These are phyloP conservation scores for Globisporangium cederbergense DNA, from an alignment of 352 stramenopile genomes.

Conservation along the genomic window DNA sequence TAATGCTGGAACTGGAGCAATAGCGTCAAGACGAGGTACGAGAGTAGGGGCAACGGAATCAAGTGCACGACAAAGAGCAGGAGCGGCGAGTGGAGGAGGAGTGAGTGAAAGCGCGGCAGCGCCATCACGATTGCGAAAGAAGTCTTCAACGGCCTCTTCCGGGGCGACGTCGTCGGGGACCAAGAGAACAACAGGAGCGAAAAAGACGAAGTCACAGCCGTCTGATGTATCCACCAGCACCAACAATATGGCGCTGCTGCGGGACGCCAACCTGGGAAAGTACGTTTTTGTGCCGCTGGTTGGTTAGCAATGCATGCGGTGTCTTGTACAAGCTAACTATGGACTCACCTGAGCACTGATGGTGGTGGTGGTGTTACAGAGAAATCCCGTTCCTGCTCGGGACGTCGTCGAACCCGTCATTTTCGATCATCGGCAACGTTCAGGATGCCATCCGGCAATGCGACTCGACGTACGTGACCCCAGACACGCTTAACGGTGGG, in stretches of 20 bases:
- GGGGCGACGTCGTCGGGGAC: not conserved
- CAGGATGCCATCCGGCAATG: constrained; percentile 71
- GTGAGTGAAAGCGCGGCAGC: not conserved
- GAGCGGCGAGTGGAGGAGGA: not conserved
- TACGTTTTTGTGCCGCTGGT: constrained; percentile 24
- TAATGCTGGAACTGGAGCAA: not conserved
- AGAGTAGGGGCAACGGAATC: not conserved
- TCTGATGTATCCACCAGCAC: not conserved
- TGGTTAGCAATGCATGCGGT: not conserved
- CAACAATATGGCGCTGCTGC: constrained; percentile 61
- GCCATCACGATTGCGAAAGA: constrained; percentile 9
- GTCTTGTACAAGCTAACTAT: not conserved
- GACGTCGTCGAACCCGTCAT: constrained; percentile 50
- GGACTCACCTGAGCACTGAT: not conserved
- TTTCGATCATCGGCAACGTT: constrained; percentile 69
- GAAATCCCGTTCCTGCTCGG: constrained; percentile 69
- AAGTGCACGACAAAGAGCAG: not conserved
- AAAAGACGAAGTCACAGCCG: constrained; percentile 1
- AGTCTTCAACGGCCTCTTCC: not conserved
- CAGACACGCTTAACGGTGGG: constrained; percentile 15
- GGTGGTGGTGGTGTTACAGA: constrained; percentile 18
- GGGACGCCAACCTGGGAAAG: constrained; percentile 66
- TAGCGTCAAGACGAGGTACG: not conserved
- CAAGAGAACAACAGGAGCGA: constrained; percentile 10
- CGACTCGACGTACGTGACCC: constrained; percentile 50